These are phyloP conservation scores for Glycine latifolia DNA, from an alignment of 306 rosid species.

Conservation along the genomic window DNA sequence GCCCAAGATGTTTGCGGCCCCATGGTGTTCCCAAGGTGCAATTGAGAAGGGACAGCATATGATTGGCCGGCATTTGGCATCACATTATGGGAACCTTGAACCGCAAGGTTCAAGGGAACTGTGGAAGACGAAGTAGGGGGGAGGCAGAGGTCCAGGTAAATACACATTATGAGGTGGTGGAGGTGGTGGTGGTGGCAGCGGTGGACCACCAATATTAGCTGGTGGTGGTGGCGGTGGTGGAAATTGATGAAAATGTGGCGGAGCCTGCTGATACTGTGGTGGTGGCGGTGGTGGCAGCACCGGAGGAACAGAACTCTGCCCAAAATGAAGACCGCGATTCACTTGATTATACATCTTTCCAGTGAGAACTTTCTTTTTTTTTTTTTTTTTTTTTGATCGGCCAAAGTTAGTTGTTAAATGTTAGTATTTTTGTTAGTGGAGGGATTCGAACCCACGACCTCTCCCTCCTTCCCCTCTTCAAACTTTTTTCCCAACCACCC, in stretches of 20 bases:
- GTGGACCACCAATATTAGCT: background rate
- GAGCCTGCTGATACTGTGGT: conserved; percentile 54
- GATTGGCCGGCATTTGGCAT: conserved; percentile 56
- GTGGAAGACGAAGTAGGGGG: conserved; percentile 47
- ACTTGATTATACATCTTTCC: conserved; percentile 73
- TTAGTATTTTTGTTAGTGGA: no score
- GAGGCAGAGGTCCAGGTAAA: conserved; percentile 51
- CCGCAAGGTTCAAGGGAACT: conserved; percentile 47
- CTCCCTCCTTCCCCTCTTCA: no score
- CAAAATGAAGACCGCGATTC: conserved; percentile 59
- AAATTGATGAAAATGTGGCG: conserved; percentile 49
- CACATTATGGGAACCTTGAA: conserved; percentile 51
- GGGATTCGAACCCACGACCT: no score
- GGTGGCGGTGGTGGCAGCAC: conserved; percentile 27
- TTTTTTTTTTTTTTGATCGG: no score
- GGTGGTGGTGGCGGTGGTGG: conserved; percentile 54
- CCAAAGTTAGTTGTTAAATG: no score
- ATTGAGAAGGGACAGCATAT: conserved; percentile 48
- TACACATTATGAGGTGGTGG: conserved; percentile 51
- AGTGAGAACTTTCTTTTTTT: conserved; percentile 13
- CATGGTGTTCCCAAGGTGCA: conserved; percentile 59
- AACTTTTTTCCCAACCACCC: no score
- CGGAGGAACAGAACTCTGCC: conserved; percentile 59
- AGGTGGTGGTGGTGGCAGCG: conserved; percentile 42
- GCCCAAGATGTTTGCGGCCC: conserved; percentile 53